These are phyloP conservation scores for Diutina scorzettiae DNA, from an alignment of 1,139 yeast genomes.

Conservation along the genomic window DNA sequence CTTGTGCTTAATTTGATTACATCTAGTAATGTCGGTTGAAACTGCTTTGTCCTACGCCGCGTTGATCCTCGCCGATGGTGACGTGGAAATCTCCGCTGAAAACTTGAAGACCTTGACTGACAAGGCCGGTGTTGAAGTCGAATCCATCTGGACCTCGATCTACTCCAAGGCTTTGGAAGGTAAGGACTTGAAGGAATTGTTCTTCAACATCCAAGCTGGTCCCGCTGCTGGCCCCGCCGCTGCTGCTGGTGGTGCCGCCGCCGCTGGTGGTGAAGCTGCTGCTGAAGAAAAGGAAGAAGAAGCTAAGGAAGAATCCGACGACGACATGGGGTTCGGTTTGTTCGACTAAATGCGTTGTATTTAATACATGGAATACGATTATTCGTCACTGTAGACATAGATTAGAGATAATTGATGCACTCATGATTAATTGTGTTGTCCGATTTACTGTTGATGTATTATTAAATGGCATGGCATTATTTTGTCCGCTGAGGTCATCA, in stretches of 20 bases:
- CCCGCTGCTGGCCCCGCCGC: conserved; percentile 59
- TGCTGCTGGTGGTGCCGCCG: conserved; percentile 39
- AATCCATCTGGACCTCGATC: conserved; percentile 60
- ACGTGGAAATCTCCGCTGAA: conserved; percentile 87
- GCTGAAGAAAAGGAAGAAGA: conserved; percentile 46
- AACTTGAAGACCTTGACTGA: conserved; percentile 74
- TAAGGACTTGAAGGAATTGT: conserved; percentile 85
- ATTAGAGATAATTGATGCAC: too few relatives aligned
- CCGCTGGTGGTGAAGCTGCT: conserved; percentile 44
- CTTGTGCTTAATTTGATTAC: conserved; percentile 9
- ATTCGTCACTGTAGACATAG: too few relatives aligned
- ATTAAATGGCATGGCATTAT: too few relatives aligned
- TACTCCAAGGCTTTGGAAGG: conserved; percentile 97
- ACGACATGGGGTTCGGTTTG: conserved; percentile 84
- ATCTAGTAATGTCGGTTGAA: conserved; percentile 57
- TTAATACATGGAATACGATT: too few relatives aligned
- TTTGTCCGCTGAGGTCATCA: too few relatives aligned
- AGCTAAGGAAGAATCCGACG: conserved; percentile 59
- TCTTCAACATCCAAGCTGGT: conserved; percentile 70
- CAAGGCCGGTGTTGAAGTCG: conserved; percentile 87
- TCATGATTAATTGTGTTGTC: too few relatives aligned
- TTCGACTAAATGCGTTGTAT: conserved; percentile 44
- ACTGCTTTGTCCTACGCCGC: conserved; percentile 83
- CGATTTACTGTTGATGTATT: too few relatives aligned
- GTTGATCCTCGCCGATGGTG: conserved; percentile 96